Evolutionary conservation across 441 rosid species (phyloP).

Genomic region (Populus hybrid): DNA sequence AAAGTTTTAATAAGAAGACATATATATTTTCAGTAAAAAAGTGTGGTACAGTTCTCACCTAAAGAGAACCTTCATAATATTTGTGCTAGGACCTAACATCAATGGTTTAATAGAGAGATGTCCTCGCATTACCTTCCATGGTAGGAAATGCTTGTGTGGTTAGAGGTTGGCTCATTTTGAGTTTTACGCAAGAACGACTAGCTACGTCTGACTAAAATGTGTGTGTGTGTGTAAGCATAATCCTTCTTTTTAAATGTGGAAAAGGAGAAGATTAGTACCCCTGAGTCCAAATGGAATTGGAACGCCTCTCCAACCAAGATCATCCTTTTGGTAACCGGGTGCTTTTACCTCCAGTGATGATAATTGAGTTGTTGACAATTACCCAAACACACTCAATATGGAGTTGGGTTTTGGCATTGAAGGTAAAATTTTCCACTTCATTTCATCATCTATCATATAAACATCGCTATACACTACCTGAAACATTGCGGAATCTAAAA

Average conservation of each 20-base stretch:
- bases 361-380: slow-evolving; percentile 60
- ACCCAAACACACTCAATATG: slow-evolving; percentile 88
- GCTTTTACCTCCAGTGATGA: slow-evolving; percentile 79
- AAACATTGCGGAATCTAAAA: slow-evolving; percentile 14
- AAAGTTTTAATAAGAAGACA: too few relatives aligned
- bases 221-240: too few relatives aligned
- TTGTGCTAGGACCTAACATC: too few relatives aligned
- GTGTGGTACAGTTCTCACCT: too few relatives aligned
- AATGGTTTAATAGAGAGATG: too few relatives aligned
- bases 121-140: too few relatives aligned
- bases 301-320: slow-evolving; percentile 79
- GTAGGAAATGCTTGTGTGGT: too few relatives aligned
- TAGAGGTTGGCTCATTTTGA: too few relatives aligned
- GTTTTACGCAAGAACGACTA: too few relatives aligned
- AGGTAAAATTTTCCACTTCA: slow-evolving; percentile 75
- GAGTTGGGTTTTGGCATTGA: slow-evolving; percentile 79
- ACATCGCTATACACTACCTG: slow-evolving; percentile 79
- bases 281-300: slow-evolving; percentile 54
- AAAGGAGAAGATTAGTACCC: slow-evolving; percentile 36
- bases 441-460: slow-evolving; percentile 69
- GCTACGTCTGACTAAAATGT: too few relatives aligned
- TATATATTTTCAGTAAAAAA: too few relatives aligned
- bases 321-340: slow-evolving; percentile 75
- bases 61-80: too few relatives aligned
- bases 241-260: not conserved